Evolutionary conservation across 257 asterid genomes (phyloP).

Genomic region (Solanum habrochaites): DNA sequence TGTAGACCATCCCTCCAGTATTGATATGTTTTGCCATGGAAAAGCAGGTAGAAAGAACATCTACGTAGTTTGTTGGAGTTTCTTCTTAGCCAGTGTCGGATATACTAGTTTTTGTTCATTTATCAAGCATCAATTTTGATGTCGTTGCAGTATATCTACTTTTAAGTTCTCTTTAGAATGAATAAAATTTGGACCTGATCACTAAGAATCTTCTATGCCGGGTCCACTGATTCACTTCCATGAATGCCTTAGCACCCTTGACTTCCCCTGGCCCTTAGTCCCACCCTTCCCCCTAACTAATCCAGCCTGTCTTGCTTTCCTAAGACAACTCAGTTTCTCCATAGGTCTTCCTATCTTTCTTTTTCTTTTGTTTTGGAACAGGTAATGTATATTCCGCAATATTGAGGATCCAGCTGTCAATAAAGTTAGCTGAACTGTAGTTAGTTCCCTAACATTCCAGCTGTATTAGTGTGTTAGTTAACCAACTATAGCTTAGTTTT

Average conservation of each 20-base stretch:
- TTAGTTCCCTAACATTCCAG: not conserved
- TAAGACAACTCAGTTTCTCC: not conserved
- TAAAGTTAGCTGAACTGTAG: not conserved
- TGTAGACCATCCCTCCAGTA: not conserved
- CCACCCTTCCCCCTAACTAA: not conserved
- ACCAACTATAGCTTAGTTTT: not conserved
- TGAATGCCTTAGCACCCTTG: not conserved
- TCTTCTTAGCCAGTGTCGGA: not conserved
- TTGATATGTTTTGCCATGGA: not conserved
- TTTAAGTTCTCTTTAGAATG: not conserved
- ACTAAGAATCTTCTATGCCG: not conserved
- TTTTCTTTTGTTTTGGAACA: not conserved
- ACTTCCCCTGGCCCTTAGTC: not conserved
- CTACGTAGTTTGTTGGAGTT: not conserved
- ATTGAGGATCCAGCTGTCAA: not conserved
- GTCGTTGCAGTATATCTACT: not conserved
- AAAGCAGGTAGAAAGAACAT: not conserved
- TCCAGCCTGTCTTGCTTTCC: not conserved
- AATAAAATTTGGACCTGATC: not conserved
- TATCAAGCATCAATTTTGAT: not conserved
- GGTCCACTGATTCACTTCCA: not conserved
- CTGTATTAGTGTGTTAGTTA: not conserved
- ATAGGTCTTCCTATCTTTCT: not conserved
- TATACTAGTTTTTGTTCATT: not conserved
- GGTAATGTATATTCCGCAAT: not conserved